A percentile compares a stretch with the other conserved stretches of the same genome.
Conservation (phyloP, 1,139 yeast species). For the Pichia sp. region DNA sequence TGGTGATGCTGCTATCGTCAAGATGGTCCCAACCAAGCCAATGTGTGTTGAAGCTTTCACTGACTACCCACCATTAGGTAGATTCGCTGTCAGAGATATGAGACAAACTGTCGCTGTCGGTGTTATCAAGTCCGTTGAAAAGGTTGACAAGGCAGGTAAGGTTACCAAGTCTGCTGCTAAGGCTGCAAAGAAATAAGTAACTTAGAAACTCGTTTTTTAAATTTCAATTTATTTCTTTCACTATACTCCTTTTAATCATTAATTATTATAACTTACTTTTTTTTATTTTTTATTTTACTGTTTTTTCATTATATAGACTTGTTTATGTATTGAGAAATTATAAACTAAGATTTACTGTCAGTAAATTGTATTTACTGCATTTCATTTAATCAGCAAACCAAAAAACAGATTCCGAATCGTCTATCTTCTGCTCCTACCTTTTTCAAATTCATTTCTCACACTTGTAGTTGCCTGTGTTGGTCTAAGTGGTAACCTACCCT, state of each 20-base stretch:
- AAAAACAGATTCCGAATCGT: neutral
- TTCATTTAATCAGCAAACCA: neutral
- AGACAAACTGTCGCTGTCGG: slow-evolving; percentile 99
- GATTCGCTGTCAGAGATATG: slow-evolving; percentile 99
- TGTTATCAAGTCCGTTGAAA: slow-evolving; percentile 97
- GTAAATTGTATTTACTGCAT: neutral
- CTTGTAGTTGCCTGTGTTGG: neutral
- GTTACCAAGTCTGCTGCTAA: slow-evolving; percentile 99
- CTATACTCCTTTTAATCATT: neutral
- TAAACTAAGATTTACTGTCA: slow-evolving; percentile 2
- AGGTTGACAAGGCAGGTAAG: slow-evolving; percentile 88
- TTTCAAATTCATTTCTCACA: neutral
- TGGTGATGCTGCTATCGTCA: slow-evolving; percentile 90
- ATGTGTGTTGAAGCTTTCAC: slow-evolving; percentile 97
- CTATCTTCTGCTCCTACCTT: neutral
- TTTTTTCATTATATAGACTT: neutral
- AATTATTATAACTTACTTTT: neutral
- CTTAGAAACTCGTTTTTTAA: neutral
- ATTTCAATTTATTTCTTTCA: neutral
- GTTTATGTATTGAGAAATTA: neutral
- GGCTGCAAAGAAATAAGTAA: slow-evolving; percentile 90
- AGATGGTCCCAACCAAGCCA: slow-evolving; percentile 92
- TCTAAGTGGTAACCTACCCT: neutral
- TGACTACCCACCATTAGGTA: slow-evolving; percentile 97
- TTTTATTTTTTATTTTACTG: neutral